These are phyloP conservation scores for Caloboletus firmus DNA, from an alignment of 1,284 basidiomycete species.

Conservation along the genomic window DNA sequence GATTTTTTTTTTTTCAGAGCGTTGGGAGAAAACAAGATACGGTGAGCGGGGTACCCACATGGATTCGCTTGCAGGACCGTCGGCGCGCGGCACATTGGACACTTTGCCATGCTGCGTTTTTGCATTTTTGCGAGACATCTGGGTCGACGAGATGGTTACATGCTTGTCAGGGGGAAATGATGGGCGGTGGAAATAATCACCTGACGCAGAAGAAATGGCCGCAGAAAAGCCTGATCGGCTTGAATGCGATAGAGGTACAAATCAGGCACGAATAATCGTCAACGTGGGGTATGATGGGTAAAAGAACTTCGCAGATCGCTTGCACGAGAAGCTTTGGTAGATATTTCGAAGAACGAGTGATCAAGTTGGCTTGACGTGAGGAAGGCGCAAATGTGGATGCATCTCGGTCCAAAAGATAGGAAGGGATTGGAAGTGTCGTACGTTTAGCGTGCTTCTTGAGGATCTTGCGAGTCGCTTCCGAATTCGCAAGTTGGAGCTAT, in stretches of 20 bases:
- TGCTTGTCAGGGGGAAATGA: not conserved
- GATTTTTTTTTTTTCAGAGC: not conserved
- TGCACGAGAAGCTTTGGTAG: constrained; percentile 83
- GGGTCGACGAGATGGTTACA: not conserved
- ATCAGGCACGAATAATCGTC: constrained; percentile 80
- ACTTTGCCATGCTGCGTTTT: constrained; percentile 74
- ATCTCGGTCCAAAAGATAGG: constrained; percentile 17
- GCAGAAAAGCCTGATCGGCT: constrained; percentile 83
- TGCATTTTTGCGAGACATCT: constrained; percentile 95
- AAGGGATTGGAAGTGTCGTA: constrained; percentile 61
- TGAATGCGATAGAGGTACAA: constrained; percentile 84
- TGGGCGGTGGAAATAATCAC: constrained; percentile 23
- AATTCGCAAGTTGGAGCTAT: constrained; percentile 83
- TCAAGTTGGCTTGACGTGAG: constrained; percentile 22
- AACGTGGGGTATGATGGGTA: constrained; percentile 82
- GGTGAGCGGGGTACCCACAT: constrained; percentile 36
- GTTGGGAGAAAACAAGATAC: not conserved
- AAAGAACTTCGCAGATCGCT: constrained; percentile 79
- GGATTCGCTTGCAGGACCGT: constrained; percentile 76
- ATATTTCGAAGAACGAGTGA: constrained; percentile 40
- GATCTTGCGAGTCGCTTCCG: constrained; percentile 87
- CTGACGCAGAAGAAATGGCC: constrained; percentile 91
- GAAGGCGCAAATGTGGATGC: constrained; percentile 8
- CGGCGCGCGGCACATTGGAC: constrained; percentile 83
- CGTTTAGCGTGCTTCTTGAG: constrained; percentile 95